A percentile compares a stretch with the other conserved stretches of the same genome.
These are phyloP conservation scores for Pleurotus pulmonarius DNA, from an alignment of 768 basidiomycete genomes.

Conservation along the genomic window DNA sequence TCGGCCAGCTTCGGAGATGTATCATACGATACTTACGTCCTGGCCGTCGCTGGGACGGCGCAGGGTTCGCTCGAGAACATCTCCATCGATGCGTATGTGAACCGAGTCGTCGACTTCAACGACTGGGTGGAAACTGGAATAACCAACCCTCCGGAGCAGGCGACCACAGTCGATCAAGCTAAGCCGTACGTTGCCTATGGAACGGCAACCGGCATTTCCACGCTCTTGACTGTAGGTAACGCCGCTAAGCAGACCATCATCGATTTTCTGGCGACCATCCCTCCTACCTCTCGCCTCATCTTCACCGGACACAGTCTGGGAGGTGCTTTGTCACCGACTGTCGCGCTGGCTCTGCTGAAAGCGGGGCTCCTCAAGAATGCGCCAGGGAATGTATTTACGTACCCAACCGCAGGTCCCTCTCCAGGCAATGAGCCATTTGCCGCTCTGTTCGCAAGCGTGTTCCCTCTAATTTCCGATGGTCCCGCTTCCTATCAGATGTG, in stretches of 20 bases:
- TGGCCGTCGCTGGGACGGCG: conserved; percentile 4
- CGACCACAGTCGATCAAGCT: neutral
- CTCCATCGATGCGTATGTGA: neutral
- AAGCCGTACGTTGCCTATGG: neutral
- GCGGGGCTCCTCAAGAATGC: neutral
- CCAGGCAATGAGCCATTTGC: conserved; percentile 1
- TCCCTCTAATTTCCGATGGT: neutral
- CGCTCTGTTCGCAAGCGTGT: neutral
- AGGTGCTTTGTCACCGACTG: neutral
- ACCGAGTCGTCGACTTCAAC: neutral
- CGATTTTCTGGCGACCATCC: neutral
- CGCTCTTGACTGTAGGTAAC: neutral
- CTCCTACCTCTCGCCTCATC: neutral
- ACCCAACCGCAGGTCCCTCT: conserved; percentile 1
- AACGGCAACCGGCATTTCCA: neutral
- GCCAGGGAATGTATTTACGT: neutral
- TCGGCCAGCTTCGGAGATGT: conserved; percentile 2
- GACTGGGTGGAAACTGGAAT: neutral
- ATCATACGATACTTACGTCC: neutral
- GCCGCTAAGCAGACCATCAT: neutral
- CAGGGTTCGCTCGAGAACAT: neutral
- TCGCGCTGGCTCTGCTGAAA: neutral
- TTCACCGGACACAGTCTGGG: conserved; percentile 9
- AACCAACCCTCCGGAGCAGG: neutral
- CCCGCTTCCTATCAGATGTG: neutral